These are phyloP conservation scores for Tilletia caries DNA, from an alignment of 1,284 basidiomycete genomes.

Conservation along the genomic window DNA sequence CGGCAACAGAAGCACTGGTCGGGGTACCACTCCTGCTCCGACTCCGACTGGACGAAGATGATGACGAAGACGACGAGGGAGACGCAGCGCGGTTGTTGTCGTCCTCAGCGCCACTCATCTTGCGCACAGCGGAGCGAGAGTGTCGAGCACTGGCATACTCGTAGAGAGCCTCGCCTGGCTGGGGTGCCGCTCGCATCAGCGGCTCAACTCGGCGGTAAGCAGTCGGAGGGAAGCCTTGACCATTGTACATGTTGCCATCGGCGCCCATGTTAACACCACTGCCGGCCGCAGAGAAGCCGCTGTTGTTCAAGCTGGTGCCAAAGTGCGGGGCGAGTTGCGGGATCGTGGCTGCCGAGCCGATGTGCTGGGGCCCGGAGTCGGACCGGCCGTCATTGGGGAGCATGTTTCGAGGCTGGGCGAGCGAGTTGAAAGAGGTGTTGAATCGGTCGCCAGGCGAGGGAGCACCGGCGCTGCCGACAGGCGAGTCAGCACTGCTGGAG, in stretches of 20 bases:
- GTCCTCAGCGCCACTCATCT: neutral
- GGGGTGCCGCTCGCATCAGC: constrained; percentile 46
- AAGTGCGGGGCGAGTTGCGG: constrained; percentile 35
- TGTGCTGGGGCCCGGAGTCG: neutral
- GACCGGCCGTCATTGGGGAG: constrained; percentile 3
- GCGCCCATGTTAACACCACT: constrained; percentile 25
- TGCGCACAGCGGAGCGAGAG: neutral
- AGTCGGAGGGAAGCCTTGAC: neutral
- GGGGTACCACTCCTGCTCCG: constrained; percentile 1
- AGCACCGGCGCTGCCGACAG: neutral
- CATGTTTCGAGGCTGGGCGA: constrained; percentile 19
- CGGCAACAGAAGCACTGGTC: neutral
- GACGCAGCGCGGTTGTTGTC: neutral
- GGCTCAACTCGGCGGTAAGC: constrained; percentile 46
- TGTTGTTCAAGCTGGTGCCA: neutral
- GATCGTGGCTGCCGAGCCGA: constrained; percentile 23
- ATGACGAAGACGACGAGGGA: neutral
- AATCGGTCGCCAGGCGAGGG: constrained; percentile 17
- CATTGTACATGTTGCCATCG: neutral
- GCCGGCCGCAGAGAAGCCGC: constrained; percentile 21
- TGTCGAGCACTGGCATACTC: neutral
- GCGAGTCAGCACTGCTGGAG: neutral
- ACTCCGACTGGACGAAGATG: constrained; percentile 1
- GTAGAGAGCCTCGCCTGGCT: neutral
- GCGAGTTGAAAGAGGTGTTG: constrained; percentile 16